Conservation (phyloP, 2,329 filamentous ascomycete genomes). For the Exophiala oligosperma region DNA sequence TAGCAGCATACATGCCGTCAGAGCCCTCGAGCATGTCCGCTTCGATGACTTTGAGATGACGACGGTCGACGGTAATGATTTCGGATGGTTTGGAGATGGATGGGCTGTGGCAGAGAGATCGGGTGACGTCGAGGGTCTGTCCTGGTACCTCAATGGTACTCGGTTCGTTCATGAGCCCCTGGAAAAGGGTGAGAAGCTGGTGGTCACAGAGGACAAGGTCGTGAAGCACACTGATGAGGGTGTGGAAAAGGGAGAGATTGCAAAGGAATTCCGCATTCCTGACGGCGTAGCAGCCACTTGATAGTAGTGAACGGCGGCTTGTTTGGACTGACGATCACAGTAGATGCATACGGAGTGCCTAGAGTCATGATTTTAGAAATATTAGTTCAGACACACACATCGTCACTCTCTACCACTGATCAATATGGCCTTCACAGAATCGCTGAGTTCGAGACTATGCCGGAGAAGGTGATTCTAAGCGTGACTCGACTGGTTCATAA, state of each 20-base stretch:
- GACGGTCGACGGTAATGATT: constrained; percentile 46
- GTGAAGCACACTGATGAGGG: constrained; percentile 12
- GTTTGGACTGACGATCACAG: neutral
- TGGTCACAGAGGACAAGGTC: constrained; percentile 13
- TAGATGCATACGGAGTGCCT: neutral
- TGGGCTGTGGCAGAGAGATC: constrained; percentile 35
- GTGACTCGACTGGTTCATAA: neutral
- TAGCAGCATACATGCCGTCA: constrained; percentile 38
- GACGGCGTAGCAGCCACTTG: constrained; percentile 19
- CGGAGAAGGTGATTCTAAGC: neutral
- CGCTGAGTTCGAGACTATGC: neutral
- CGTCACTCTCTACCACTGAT: neutral
- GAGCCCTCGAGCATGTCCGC: constrained; percentile 39
- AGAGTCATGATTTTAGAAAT: neutral
- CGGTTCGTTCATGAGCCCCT: constrained; percentile 20
- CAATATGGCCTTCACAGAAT: constrained; percentile 4
- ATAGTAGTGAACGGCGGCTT: neutral
- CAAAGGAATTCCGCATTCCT: constrained; percentile 12
- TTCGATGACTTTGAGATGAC: constrained; percentile 50
- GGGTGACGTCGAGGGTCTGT: constrained; percentile 21
- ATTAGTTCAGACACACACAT: neutral
- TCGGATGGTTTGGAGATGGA: constrained; percentile 52
- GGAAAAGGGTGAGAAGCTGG: constrained; percentile 14
- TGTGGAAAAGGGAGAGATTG: constrained; percentile 10
- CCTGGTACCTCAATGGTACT: constrained; percentile 28